phyloP scores from a whole-genome alignment of 768 basidiomycete species.

The Lactifluus hygrophoroides region DNA sequence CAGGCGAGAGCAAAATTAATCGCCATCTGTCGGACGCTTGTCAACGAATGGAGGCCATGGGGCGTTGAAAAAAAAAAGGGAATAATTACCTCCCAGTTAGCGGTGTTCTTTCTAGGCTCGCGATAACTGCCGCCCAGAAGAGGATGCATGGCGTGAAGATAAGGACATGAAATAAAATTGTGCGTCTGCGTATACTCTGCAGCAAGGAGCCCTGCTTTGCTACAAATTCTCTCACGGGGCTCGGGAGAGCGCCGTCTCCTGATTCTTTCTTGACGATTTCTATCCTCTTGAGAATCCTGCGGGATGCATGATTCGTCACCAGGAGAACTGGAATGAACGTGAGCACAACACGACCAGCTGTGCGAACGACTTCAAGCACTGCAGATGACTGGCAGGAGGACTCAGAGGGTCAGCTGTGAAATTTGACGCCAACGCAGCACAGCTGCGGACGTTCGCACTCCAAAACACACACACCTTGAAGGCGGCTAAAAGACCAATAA shows the following conservation, averaged over 20 bases:
- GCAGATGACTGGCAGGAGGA: slow-evolving; percentile 54
- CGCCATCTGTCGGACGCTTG: slow-evolving; percentile 52
- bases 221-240: slow-evolving; percentile 31
- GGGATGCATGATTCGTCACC: slow-evolving; percentile 46
- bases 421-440: not conserved
- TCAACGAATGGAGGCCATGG: not conserved
- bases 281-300: slow-evolving; percentile 41
- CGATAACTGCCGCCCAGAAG: slow-evolving; percentile 62
- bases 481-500: slow-evolving; percentile 49
- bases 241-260: slow-evolving; percentile 33
- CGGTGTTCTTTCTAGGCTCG: slow-evolving; percentile 69
- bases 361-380: slow-evolving; percentile 63
- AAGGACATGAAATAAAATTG: slow-evolving; percentile 43
- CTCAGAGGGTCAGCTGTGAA: slow-evolving; percentile 4
- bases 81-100: slow-evolving; percentile 65
- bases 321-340: slow-evolving; percentile 68
- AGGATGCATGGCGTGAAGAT: slow-evolving; percentile 52
- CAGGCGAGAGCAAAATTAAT: slow-evolving; percentile 80
- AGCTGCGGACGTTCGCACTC: not conserved
- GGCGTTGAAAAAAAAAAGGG: not conserved
- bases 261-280: slow-evolving; percentile 32
- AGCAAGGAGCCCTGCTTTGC: slow-evolving; percentile 43
- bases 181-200: slow-evolving; percentile 41
- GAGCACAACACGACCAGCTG: slow-evolving; percentile 59
- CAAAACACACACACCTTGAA: slow-evolving; percentile 53